Evolutionary conservation across 2,329 filamentous ascomycete species (phyloP), one percentile per base, ranked within the genome.

Genomic region (Trichoderma pleuroti): DNA sequence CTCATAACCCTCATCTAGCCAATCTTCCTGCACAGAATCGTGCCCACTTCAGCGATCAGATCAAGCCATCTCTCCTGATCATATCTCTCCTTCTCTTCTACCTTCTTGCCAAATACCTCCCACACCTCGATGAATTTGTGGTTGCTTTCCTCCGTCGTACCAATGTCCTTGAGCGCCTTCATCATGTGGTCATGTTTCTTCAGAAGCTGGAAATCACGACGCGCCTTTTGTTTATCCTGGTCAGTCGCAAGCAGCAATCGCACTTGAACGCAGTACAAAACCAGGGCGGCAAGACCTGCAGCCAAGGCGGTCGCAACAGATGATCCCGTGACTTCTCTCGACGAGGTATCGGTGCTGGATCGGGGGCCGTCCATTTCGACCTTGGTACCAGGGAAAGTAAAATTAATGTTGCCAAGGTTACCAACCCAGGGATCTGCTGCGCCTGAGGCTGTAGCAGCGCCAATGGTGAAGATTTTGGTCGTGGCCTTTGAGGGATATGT

Each of bases 241-340:
- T 70, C 72, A 11, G 39, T 61, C 1, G 74, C 72, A 5, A 75
- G 46, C 3, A 73, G 21, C 2, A 74, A 30, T 0, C 74, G 39
- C 0, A 76, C 26, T 34, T 76, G 70, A 52, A 74, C 74, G 62
- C 76, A 78, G 39, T 77, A 77, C 7, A 81, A 68, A 7, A 81
- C 74, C 60, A 81, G 36, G 1, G 77, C 78, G 3, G 78, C 79
- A 4, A 78, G 69, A 0, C 79, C 78, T 0, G 77, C 74, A 0
- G 76, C 78, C 0, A 80, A 66, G 0, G 79, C 77, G 2, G 78
- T 80, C 1, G 79, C 75, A 0, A 80, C 72, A 1, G 76, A 79
- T 0, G 76, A 79, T 1, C 72, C 79, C 56, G 54, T 72, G 28
- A 18, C 52, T 9, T 54, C 57, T n/a, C 70, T 70, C 8, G 54